Percentiles rank a stretch among this genome's conserved stretches.
Evolutionary conservation across 73 alveolate species (phyloP).

Genomic region (Symbiodinium pilosum): DNA sequence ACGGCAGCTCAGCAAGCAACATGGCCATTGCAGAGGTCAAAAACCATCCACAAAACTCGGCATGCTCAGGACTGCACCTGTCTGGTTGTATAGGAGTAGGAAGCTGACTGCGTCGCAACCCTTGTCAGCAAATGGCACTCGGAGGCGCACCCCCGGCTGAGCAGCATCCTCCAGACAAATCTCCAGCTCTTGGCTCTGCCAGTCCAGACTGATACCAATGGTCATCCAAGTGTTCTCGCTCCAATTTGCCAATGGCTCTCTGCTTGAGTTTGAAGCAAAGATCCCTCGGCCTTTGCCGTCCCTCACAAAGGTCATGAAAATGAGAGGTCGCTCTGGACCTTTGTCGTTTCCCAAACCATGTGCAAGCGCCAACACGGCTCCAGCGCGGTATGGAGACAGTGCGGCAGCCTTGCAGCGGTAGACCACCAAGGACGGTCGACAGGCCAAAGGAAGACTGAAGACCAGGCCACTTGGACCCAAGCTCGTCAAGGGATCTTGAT

Average conservation of each 20-base stretch:
- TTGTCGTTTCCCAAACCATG: slow-evolving; percentile 80
- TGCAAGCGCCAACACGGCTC: slow-evolving; percentile 77
- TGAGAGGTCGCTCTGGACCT: slow-evolving; percentile 66
- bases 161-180: neutral
- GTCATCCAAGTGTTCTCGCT: neutral
- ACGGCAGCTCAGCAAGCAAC: neutral
- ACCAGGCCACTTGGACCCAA: slow-evolving; percentile 88
- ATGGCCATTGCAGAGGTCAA: neutral
- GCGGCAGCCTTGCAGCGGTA: slow-evolving; percentile 84
- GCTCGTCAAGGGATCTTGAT: slow-evolving; percentile 49
- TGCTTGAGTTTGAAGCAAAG: neutral
- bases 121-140: slow-evolving; percentile 50
- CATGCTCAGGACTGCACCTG: neutral
- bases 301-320: slow-evolving; percentile 54
- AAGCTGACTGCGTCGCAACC: slow-evolving; percentile 37
- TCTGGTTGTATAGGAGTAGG: slow-evolving; percentile 9
- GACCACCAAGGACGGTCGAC: slow-evolving; percentile 31
- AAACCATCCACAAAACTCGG: neutral
- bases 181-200: neutral
- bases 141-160: neutral
- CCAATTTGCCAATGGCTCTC: neutral
- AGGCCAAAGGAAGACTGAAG: neutral
- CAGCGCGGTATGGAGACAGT: slow-evolving; percentile 24
- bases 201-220: neutral
- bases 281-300: slow-evolving; percentile 22